Evolutionary conservation across 129 eudicot genomes (phyloP), one percentile per base, ranked within the genome.

Genomic region (Pseudognaphalium luteoalbum): DNA sequence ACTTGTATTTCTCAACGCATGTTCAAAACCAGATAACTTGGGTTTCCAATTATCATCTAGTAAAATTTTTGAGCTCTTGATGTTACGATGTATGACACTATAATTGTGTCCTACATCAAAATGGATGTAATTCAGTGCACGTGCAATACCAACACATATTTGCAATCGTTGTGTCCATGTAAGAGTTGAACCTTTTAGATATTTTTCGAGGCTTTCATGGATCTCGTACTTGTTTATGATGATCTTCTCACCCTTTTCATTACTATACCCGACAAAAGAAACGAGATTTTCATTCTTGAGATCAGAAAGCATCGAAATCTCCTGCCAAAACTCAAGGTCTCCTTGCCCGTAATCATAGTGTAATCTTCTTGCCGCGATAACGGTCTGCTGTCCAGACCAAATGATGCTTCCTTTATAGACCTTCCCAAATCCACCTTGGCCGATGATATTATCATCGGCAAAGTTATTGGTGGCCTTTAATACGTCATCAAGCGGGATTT

Each of bases 301-400:
- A 33, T 0, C 1, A 4, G 21, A 21, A 72, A 35, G 66, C 20
- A 72, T 34, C 1, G 50, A 56, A 20, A 59, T 14, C 50, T 72
- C 51, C 0, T 35, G 16, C 71, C 71, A 67, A 37, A 67, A 67
- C 54, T 67, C 54, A 7, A 67, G 2, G 29, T 67, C 54, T 47
- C 16, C 71, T 67, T 67, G 71, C 54, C 71, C 71, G 7, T 37
- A 67, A 7, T 39, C 71, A 67, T 17, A 67, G 54, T 67, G 71
- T 15, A 67, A 17, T 52, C 54, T 67, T 30, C 54, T 37, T n/a
- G 71, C 71, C 19, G 7, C 71, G 30, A 67, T 67, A 0, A 3
- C 10, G 0, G 54, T 37, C 37, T 2, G 17, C 19, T 35, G 7
- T 20, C 54, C 54, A 0, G 33, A 19, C 33, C 20, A 11, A 5